These are phyloP conservation scores for Neoboletus brunneissimus DNA, from an alignment of 768 basidiomycete species.

Conservation along the genomic window DNA sequence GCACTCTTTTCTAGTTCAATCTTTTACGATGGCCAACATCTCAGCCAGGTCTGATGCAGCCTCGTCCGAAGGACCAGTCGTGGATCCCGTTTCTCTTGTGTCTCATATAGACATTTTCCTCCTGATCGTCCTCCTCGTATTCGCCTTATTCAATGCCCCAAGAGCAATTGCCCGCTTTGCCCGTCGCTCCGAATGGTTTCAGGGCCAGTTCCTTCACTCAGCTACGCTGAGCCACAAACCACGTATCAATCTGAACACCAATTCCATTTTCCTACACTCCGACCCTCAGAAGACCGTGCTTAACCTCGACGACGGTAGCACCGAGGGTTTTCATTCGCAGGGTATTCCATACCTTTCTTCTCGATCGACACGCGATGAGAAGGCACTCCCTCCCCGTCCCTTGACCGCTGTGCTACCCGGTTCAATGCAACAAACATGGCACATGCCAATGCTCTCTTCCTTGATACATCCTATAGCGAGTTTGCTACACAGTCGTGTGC, in stretches of 20 bases:
- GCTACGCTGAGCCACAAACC: slow-evolving; percentile 1
- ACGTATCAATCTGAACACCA: slow-evolving; percentile 13
- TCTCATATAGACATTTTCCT: slow-evolving; percentile 46
- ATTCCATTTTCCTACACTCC: slow-evolving; percentile 15
- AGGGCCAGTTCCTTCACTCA: slow-evolving; percentile 45
- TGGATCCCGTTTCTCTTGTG: slow-evolving; percentile 21
- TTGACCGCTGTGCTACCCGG: background rate
- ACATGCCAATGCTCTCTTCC: slow-evolving; percentile 38
- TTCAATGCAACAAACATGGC: slow-evolving; percentile 19
- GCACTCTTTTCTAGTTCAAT: slow-evolving; percentile 6
- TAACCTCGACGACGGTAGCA: slow-evolving; percentile 16
- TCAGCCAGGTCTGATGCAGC: background rate
- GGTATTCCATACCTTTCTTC: background rate
- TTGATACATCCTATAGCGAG: slow-evolving; percentile 43
- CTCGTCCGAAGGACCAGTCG: background rate
- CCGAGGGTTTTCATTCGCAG: slow-evolving; percentile 11
- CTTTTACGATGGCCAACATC: slow-evolving; percentile 15
- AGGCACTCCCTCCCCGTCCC: slow-evolving; percentile 15
- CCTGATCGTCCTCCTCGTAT: slow-evolving; percentile 37
- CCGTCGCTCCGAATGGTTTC: slow-evolving; percentile 47
- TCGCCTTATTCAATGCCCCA: slow-evolving; percentile 45
- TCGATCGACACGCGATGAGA: slow-evolving; percentile 9
- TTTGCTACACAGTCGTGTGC: slow-evolving; percentile 42
- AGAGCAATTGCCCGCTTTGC: slow-evolving; percentile 51
- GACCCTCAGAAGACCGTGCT: slow-evolving; percentile 9